Evolutionary conservation across 805 yeast genomes (phyloP).

Genomic region (Candida yuanshanica): DNA sequence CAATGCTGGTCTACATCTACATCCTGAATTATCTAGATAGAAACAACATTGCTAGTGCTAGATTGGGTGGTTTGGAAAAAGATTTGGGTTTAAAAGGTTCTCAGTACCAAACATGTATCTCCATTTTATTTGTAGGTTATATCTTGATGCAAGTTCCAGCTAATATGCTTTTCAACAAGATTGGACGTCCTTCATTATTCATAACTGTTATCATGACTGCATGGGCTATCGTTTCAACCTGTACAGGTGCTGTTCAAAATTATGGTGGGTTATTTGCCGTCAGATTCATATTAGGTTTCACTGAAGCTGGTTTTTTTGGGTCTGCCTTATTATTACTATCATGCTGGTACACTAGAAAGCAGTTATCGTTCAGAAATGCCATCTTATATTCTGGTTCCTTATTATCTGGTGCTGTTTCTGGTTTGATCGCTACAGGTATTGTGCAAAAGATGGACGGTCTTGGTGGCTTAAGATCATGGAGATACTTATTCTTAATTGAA

Average conservation of each 20-base stretch:
- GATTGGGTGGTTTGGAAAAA: slow-evolving; percentile 43
- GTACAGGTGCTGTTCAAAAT: slow-evolving; percentile 28
- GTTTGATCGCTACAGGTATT: slow-evolving; percentile 50
- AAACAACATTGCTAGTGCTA: slow-evolving; percentile 44
- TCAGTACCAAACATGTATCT: slow-evolving; percentile 45
- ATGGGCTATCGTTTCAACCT: slow-evolving; percentile 39
- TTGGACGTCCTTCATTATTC: slow-evolving; percentile 46
- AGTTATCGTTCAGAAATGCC: slow-evolving; percentile 44
- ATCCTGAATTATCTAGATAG: slow-evolving; percentile 47
- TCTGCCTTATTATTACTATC: slow-evolving; percentile 45
- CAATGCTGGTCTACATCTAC: slow-evolving; percentile 44
- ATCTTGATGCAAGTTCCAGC: slow-evolving; percentile 48
- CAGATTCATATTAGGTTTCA: slow-evolving; percentile 36
- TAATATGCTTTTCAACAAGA: slow-evolving; percentile 34
- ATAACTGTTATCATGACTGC: slow-evolving; percentile 43
- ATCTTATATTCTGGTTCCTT: slow-evolving; percentile 46
- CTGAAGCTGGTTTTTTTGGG: slow-evolving; percentile 45
- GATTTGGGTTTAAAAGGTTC: slow-evolving; percentile 37
- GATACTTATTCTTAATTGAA: slow-evolving; percentile 52
- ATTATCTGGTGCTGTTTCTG: slow-evolving; percentile 48
- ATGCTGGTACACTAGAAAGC: slow-evolving; percentile 49
- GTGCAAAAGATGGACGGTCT: slow-evolving; percentile 36
- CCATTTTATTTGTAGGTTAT: slow-evolving; percentile 47
- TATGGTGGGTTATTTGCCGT: slow-evolving; percentile 27
- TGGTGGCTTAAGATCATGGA: slow-evolving; percentile 43